A percentile compares a stretch with the other conserved stretches of the same genome.
Evolutionary conservation across 2,329 filamentous ascomycete genomes (phyloP).

Genomic region (Elsinoe australis): DNA sequence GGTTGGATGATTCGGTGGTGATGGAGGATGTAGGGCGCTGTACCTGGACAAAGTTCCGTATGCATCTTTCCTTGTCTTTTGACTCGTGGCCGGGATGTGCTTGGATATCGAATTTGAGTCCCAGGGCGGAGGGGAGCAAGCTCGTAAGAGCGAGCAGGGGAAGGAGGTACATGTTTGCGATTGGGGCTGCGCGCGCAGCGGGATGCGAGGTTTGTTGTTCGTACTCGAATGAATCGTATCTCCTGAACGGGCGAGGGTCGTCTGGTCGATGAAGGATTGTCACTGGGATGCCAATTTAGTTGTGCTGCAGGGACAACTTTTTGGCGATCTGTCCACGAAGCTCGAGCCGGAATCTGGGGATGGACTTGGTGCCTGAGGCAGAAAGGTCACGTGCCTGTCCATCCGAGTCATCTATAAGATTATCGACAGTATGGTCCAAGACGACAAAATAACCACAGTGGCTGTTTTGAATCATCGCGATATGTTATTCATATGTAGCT

Average conservation of each 20-base stretch:
- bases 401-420: too few species aligned
- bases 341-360: not conserved
- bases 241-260: too few species aligned
- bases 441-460: too few species aligned
- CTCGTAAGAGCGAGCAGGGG: constrained; percentile 33
- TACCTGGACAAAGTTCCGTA: constrained; percentile 81
- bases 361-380: not conserved
- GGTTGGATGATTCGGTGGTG: not conserved
- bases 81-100: constrained; percentile 58
- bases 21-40: not conserved
- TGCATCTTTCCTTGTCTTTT: constrained; percentile 69
- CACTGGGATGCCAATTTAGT: too few species aligned
- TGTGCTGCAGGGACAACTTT: too few species aligned
- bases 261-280: too few species aligned
- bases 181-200: constrained; percentile 11
- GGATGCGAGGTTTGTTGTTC: too few species aligned
- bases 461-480: too few species aligned
- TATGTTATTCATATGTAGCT: too few species aligned
- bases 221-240: too few species aligned
- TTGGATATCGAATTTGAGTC: constrained; percentile 88
- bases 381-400: not conserved
- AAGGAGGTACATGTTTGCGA: constrained; percentile 23
- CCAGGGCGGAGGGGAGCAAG: constrained; percentile 42
- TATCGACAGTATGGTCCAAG: too few species aligned
- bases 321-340: not conserved